Percentiles rank a stretch among this genome's conserved stretches.
Conservation (phyloP, 768 basidiomycete genomes). For the Mycena crocata region DNA sequence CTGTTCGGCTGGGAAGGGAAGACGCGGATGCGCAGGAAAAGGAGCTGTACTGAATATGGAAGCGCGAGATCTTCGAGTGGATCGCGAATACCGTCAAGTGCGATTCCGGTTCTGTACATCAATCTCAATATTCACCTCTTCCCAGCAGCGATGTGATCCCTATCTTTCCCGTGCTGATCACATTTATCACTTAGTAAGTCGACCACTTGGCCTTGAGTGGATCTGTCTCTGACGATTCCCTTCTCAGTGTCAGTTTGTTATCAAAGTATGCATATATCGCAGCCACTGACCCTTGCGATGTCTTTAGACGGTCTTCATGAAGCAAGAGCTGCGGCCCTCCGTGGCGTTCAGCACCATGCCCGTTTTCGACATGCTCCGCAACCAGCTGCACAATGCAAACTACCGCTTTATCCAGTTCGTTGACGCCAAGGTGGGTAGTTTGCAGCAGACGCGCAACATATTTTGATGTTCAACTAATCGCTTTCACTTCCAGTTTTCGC, state of each 20-base stretch:
- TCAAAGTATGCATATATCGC: not conserved
- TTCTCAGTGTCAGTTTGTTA: conserved; percentile 11
- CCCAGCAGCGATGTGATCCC: conserved; percentile 65
- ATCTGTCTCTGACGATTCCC: not conserved
- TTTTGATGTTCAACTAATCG: no score
- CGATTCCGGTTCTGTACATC: conserved; percentile 16
- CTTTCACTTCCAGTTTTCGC: no score
- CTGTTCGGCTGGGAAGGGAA: conserved; percentile 77
- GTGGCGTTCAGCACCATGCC: conserved; percentile 62
- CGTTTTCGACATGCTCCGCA: conserved; percentile 73
- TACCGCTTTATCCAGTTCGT: conserved; percentile 40
- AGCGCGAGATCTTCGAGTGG: conserved; percentile 64
- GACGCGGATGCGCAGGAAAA: conserved; percentile 68
- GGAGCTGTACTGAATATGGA: conserved; percentile 68
- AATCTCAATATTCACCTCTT: not conserved
- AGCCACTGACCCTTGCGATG: not conserved
- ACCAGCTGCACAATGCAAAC: conserved; percentile 57
- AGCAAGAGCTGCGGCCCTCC: conserved; percentile 53
- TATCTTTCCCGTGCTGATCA: conserved; percentile 71
- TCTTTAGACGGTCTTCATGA: conserved; percentile 53
- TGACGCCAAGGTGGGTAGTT: conserved; percentile 70
- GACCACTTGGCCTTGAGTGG: not conserved
- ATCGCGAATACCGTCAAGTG: conserved; percentile 59
- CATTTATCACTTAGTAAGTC: conserved; percentile 60
- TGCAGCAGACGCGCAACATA: no score